Conservation (phyloP, 495 filamentous ascomycete genomes). For the Aspergillus cavernicola region DNA sequence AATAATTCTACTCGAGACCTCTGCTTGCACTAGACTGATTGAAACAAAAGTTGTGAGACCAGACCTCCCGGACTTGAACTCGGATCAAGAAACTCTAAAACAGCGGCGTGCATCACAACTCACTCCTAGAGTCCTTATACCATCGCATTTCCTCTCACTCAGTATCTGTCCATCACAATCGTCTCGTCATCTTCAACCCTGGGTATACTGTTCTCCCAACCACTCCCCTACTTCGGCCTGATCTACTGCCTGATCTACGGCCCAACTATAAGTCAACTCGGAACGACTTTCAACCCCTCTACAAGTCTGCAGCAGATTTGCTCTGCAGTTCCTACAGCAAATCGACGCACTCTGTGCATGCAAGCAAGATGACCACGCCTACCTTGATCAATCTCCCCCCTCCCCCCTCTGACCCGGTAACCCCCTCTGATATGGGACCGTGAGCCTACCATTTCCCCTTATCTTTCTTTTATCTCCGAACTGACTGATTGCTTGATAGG, state of each 20-base stretch:
- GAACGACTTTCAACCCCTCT: not conserved
- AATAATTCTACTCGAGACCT: too few species aligned
- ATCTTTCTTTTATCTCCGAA: not conserved
- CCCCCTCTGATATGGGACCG: slow-evolving; percentile 85
- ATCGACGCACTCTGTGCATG: not conserved
- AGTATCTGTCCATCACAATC: too few species aligned
- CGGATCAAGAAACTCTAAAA: not conserved
- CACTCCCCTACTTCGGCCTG: not conserved
- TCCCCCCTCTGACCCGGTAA: slow-evolving; percentile 76
- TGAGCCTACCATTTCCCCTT: slow-evolving; percentile 42
- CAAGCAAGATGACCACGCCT: slow-evolving; percentile 37
- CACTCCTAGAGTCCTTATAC: not conserved
- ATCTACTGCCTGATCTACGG: slow-evolving; percentile 5
- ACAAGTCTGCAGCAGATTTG: not conserved
- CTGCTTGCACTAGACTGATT: too few species aligned
- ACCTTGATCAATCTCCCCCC: slow-evolving; percentile 85
- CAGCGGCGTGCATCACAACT: not conserved
- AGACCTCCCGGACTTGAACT: too few species aligned
- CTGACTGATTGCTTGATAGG: slow-evolving; percentile 40
- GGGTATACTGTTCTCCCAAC: too few species aligned
- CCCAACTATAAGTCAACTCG: slow-evolving; percentile 1
- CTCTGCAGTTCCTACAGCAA: not conserved
- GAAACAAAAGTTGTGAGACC: too few species aligned
- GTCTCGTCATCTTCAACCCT: too few species aligned
- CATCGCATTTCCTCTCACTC: not conserved